Evolutionary conservation across 2,329 filamentous ascomycete genomes (phyloP), one percentile per base, ranked within the genome.

Genomic region (Calonectria montana): DNA sequence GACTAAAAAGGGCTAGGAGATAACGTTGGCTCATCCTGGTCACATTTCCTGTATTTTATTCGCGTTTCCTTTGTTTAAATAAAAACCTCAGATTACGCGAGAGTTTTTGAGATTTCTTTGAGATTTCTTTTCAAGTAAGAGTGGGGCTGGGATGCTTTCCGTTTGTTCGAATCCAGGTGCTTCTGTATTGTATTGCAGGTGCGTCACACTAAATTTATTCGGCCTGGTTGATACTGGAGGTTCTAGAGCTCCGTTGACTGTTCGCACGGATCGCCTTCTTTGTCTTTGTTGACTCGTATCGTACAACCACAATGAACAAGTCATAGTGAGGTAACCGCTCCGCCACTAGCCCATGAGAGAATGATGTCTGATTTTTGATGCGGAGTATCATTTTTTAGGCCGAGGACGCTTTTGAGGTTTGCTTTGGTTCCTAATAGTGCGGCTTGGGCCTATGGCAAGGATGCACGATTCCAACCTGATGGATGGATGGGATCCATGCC

Each of bases 401-500:
- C 21, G 16, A 39, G 53, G 25, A 37, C 21, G 18, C 31, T 2
- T 23, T 3, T 35, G n/a, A 57, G 18, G 53, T 35, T 37, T 25
- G 8, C 53, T 23, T 35, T 41, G 23, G 15, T 37, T 55, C 39
- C 25, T 18, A 48, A 37, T 23, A 39, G 10, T n/a, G 47, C 35
- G n/a, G 16, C 57, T 64, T 55, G 23, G n/a, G 6, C 35, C 25
- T n/a, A 18, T 18, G 43, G 53, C 41, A 62, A 45, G 70, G 70
- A 70, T 69, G 31, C 23, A 29, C 43, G 35, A 45, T 62, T 25
- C 50, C 65, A 53, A 61, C 41, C 43, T 48, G 41, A 48, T 31
- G 64, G 69, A 48, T 31, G 64, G 69, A 68, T 68, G 65, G 45
- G 65, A 71, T 59, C 70, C 70, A 65, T 69, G 61, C 21, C 50